Evolutionary conservation across 345 rosid genomes (phyloP).

Genomic region (Excoecaria agallocha): DNA sequence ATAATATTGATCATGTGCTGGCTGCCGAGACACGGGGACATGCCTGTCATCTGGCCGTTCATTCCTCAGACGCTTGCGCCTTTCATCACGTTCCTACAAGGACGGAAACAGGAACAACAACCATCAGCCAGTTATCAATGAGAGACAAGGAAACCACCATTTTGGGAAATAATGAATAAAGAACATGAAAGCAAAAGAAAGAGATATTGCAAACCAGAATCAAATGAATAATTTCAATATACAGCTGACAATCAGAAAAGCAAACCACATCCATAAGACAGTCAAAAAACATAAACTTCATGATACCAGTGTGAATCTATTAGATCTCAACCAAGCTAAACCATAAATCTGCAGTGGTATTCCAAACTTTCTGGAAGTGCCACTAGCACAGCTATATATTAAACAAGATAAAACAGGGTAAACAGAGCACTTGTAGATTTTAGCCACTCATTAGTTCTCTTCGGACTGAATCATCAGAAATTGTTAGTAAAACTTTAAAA

Average conservation of each 20-base stretch:
- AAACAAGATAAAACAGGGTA: background rate
- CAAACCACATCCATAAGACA: background rate
- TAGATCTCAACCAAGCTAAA: background rate
- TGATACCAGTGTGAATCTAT: background rate
- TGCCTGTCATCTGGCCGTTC: slow-evolving; percentile 60
- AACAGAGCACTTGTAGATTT: background rate
- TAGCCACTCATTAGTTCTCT: background rate
- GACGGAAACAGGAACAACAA: slow-evolving; percentile 14
- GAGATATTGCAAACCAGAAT: background rate
- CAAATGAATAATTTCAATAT: background rate
- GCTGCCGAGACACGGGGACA: slow-evolving; percentile 47
- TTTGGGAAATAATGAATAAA: background rate
- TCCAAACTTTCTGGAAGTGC: background rate
- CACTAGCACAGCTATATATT: background rate
- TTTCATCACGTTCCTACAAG: slow-evolving; percentile 92
- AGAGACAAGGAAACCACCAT: background rate
- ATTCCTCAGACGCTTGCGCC: slow-evolving; percentile 67
- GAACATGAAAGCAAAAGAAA: background rate
- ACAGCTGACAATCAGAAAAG: background rate
- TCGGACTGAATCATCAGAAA: background rate
- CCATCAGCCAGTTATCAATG: background rate
- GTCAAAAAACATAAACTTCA: background rate
- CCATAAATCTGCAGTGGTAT: background rate
- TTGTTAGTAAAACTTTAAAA: background rate
- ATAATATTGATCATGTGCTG: slow-evolving; percentile 44